A percentile compares a stretch with the other conserved stretches of the same genome.
Evolutionary conservation across 2,329 filamentous ascomycete species (phyloP).

Genomic region (Periconia sp.): DNA sequence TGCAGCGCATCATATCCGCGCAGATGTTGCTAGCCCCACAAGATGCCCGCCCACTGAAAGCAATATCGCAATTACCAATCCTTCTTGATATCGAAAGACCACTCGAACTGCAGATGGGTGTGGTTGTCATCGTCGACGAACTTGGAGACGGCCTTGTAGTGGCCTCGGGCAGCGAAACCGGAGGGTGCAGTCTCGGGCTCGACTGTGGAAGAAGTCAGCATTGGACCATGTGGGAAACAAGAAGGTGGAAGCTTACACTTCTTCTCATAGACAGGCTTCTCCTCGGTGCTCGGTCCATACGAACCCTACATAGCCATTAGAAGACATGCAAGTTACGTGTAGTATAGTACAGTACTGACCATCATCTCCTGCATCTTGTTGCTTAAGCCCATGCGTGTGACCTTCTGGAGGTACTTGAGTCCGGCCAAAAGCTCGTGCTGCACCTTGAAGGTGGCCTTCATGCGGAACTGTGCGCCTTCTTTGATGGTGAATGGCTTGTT

Average conservation of each 20-base stretch:
- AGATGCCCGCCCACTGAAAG: neutral
- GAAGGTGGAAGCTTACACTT: conserved; percentile 70
- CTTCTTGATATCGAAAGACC: conserved; percentile 96
- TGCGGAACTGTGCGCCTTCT: conserved; percentile 91
- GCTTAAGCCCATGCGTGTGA: conserved; percentile 86
- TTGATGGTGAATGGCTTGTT: conserved; percentile 97
- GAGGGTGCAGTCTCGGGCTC: conserved; percentile 89
- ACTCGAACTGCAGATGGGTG: conserved; percentile 89
- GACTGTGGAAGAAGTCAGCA: conserved; percentile 61
- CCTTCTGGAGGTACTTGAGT: conserved; percentile 92
- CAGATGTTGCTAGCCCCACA: conserved; percentile 1
- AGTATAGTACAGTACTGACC: conserved; percentile 58
- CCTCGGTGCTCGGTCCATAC: conserved; percentile 90
- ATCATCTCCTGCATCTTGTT: conserved; percentile 99
- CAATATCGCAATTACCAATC: conserved; percentile 71
- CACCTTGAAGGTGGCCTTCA: conserved; percentile 93
- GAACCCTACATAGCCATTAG: conserved; percentile 69
- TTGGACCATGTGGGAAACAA: neutral
- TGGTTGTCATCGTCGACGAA: conserved; percentile 97
- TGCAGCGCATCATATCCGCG: conserved; percentile 11
- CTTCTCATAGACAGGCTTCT: conserved; percentile 85
- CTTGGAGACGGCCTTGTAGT: conserved; percentile 87
- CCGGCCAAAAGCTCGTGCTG: conserved; percentile 96
- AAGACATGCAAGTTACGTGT: neutral
- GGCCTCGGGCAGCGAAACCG: conserved; percentile 86